Base-by-base conservation (phyloP, 192 early-diverging fungal genomes). In the Mortierella alpina region DNA sequence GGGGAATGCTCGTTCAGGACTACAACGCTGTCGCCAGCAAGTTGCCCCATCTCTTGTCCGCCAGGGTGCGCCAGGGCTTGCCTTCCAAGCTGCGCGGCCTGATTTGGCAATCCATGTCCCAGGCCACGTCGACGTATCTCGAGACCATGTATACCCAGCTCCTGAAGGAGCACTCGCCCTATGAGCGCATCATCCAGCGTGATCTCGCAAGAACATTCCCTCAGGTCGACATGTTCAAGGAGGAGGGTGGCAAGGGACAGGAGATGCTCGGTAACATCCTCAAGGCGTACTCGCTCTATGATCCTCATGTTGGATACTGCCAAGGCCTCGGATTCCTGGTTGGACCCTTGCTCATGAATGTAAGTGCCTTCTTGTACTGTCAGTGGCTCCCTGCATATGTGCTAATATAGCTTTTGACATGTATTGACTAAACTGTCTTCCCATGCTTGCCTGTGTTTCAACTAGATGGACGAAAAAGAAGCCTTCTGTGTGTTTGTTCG, bases 271-370 rank as follows among this genome's bases (percentile, higher is more conserved):
- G 93, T 81, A 91, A 94, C 71, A 90, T 99, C 39, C 83, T 97
- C 47, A 96, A 94, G 82, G 97, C 97, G 7, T 99, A 99, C 73
- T 93, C 92, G 56, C 82, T 98, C 31, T 99, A 96, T 73, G 98
- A 99, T 80, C 84, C 92, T 14, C 92, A 97, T 73, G 93, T 99
- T 42, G 98, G 98, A 8, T 99, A 99, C 75, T 99, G 98, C 82
- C 98, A 99, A 86, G 98, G 98, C 17, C 89, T 99, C 48, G 92
- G 95, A 13, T 99, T 99, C 74, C 87, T 99, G 53, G 94, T 96
- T 7, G 98, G 96, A 15, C 94, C 95, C 65, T 76, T 99, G 68
- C 83, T 99, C 47, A 88, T 98, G 89, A 96, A 93, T 85, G 95
- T 95, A 88, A 86, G 85, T 77, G 14, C 7, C 0, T 47, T 49